Percentiles rank a stretch among this genome's conserved stretches.
Conservation (phyloP, 1,284 basidiomycete genomes). For the Leccinum variabile region DNA sequence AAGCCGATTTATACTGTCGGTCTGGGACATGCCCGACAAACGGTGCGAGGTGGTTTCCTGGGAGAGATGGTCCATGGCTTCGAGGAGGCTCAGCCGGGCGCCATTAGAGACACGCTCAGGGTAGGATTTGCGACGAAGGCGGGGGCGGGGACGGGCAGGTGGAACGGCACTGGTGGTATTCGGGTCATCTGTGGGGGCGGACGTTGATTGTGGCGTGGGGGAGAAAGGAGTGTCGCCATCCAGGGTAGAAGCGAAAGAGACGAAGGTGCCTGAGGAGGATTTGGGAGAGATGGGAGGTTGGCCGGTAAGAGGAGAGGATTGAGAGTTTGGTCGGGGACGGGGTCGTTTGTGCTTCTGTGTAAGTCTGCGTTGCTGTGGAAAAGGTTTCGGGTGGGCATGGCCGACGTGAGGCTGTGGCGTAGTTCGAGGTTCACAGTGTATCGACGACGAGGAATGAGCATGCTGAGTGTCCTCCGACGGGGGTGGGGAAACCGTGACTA, state of each 20-base stretch:
- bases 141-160: slow-evolving; percentile 23
- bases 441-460: not conserved
- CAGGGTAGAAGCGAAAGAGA: slow-evolving; percentile 19
- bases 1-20: slow-evolving; percentile 18
- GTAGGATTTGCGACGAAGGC: slow-evolving; percentile 23
- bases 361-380: slow-evolving; percentile 7
- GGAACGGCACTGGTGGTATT: not conserved
- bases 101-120: slow-evolving; percentile 29
- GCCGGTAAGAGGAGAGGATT: slow-evolving; percentile 16
- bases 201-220: not conserved
- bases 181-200: not conserved
- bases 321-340: slow-evolving; percentile 21
- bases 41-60: slow-evolving; percentile 16
- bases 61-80: slow-evolving; percentile 33
- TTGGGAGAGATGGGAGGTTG: slow-evolving; percentile 28
- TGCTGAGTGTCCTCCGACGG: slow-evolving; percentile 1
- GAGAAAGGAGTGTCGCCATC: slow-evolving; percentile 16
- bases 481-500: slow-evolving; percentile 17
- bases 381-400: slow-evolving; percentile 4
- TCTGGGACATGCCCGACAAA: slow-evolving; percentile 18
- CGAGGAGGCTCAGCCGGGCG: slow-evolving; percentile 29
- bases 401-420: slow-evolving; percentile 10
- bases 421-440: not conserved
- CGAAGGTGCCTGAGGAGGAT: slow-evolving; percentile 32
- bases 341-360: slow-evolving; percentile 12